These are phyloP conservation scores for Termitomyces sp. DNA, from an alignment of 768 basidiomycete species.

Conservation along the genomic window DNA sequence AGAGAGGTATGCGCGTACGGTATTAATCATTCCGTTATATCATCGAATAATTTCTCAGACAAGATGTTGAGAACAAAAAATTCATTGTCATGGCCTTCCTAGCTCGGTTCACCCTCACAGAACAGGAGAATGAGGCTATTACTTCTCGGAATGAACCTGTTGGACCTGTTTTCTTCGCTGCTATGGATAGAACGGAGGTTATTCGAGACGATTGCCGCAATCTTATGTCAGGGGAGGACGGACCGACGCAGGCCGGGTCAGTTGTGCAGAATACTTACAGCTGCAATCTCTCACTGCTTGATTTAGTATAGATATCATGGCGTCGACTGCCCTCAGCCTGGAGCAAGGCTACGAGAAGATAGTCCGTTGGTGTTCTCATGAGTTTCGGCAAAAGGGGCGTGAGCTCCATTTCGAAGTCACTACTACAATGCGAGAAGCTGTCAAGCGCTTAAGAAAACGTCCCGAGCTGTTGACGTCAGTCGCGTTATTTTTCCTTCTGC, in stretches of 20 bases:
- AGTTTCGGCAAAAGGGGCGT: constrained; percentile 74
- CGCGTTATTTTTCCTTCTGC: constrained; percentile 10
- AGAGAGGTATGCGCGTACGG: constrained; percentile 52
- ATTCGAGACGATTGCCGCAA: constrained; percentile 84
- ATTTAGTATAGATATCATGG: constrained; percentile 81
- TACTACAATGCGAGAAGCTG: constrained; percentile 59
- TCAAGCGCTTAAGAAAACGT: constrained; percentile 67
- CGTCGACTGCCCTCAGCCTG: constrained; percentile 70
- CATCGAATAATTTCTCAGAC: constrained; percentile 31
- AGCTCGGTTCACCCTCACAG: constrained; percentile 74
- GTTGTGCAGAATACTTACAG: constrained; percentile 9
- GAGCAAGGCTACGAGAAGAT: constrained; percentile 91
- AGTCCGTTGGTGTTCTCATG: constrained; percentile 76
- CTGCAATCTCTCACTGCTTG: neutral
- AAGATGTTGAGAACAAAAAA: constrained; percentile 63
- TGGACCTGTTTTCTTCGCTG: constrained; percentile 68
- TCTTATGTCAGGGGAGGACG: constrained; percentile 81
- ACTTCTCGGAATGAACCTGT: constrained; percentile 76
- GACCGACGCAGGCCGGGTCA: constrained; percentile 72
- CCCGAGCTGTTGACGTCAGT: constrained; percentile 71
- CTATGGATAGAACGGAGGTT: constrained; percentile 80
- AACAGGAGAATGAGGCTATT: constrained; percentile 67
- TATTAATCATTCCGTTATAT: neutral
- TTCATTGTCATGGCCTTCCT: constrained; percentile 79
- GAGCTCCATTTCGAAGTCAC: constrained; percentile 71